A percentile compares a stretch with the other conserved stretches of the same genome.
These are phyloP conservation scores for Diaporthe longicolla DNA, from an alignment of 2,329 filamentous ascomycete species.

Conservation along the genomic window DNA sequence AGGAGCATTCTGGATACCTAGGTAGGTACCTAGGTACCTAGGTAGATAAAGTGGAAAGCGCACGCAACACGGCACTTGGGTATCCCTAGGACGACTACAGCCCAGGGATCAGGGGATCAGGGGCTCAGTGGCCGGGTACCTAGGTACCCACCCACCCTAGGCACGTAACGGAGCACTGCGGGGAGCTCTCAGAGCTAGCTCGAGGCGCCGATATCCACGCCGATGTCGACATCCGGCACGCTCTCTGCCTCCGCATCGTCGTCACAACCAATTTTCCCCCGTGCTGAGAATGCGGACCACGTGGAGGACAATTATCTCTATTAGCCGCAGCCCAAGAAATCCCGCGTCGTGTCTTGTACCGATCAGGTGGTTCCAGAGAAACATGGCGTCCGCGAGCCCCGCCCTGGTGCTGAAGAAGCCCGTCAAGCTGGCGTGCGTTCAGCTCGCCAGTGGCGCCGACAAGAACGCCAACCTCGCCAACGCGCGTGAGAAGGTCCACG, in stretches of 20 bases:
- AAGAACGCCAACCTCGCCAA: constrained; percentile 87
- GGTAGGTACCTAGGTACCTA: too few relatives aligned
- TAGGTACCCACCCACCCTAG: neutral
- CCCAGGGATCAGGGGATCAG: constrained; percentile 8
- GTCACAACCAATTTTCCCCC: neutral
- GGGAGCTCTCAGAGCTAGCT: constrained; percentile 38
- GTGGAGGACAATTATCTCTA: constrained; percentile 37
- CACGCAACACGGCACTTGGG: neutral
- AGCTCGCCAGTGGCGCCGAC: constrained; percentile 85
- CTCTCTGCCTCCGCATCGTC: neutral
- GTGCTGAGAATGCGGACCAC: constrained; percentile 35
- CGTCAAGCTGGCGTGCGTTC: constrained; percentile 84
- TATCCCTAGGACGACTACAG: neutral
- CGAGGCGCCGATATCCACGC: neutral
- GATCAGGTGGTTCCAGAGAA: constrained; percentile 49
- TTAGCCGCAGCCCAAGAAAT: constrained; percentile 25
- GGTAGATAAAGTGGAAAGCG: neutral
- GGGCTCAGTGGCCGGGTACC: neutral
- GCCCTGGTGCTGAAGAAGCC: constrained; percentile 76
- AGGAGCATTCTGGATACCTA: neutral
- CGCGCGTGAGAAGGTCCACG: constrained; percentile 85
- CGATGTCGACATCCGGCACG: constrained; percentile 12
- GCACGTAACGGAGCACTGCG: neutral
- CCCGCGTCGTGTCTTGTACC: constrained; percentile 41
- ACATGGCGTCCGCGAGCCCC: constrained; percentile 50